Evolutionary conservation across 805 yeast species (phyloP), one percentile per base, ranked within the genome.

Genomic region (Metschnikowia kofuensis): DNA sequence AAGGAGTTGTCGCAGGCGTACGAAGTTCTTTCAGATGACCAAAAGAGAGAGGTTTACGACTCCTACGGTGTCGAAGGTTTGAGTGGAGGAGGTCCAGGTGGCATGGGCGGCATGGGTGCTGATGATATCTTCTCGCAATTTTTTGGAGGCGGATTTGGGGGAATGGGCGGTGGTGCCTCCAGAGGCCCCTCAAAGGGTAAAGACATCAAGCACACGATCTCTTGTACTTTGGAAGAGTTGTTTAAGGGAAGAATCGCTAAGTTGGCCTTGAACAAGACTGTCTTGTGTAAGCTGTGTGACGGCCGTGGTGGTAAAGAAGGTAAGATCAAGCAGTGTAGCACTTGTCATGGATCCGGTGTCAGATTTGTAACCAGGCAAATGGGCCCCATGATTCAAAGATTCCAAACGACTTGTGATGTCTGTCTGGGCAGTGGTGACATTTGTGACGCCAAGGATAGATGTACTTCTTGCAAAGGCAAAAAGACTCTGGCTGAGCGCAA

Each of bases 361-460:
- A 88, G 82, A 71, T 85, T 92, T 57, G 86, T 90, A 58, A 89
- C 97, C 45, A 87, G 96, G 77, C 98, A 94, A 74, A 91, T 94
- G 97, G 99, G 99, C 61, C 97, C 96, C 58, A 89, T 94, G 91
- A 87, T 94, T 64, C 99, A 94, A 77, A 87, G 97, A 79, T 88
- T 88, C 83, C 98, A 94, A 76, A 83, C 95, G 40, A 84, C 83
- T 47, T 94, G 99, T 86, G 92, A 87, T 59, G 84, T 72, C 51
- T 94, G 99, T 83, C 74, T 82, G 57, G 99, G 98, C 66, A 78
- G 85, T 51, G 99, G 99, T 68, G 92, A 87, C 69, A 86, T 85
- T 56, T 80, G 90, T 65, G 83, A 86, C 67, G 79, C 91, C 46
- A 86, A 86, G 75, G 96, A 89, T 73, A 81, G 90, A 64, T 94